These are phyloP conservation scores for Phytophthora macrochlamydospora DNA, from an alignment of 352 stramenopile species.

Conservation along the genomic window DNA sequence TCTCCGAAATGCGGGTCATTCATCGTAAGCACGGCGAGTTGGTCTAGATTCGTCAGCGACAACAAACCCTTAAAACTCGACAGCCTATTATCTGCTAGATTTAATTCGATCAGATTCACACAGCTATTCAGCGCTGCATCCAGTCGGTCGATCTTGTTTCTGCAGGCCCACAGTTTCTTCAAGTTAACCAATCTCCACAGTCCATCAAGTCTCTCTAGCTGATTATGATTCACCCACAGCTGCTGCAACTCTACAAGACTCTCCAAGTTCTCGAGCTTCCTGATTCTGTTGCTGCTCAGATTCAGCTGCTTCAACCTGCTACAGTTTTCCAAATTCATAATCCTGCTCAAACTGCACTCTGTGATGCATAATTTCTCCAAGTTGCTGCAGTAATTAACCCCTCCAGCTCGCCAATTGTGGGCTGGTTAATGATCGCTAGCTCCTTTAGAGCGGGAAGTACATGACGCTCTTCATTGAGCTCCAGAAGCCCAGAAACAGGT, in stretches of 20 bases:
- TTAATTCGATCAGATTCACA: slow-evolving; percentile 73
- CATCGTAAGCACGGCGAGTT: slow-evolving; percentile 67
- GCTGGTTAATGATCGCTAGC: slow-evolving; percentile 79
- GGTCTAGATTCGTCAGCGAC: slow-evolving; percentile 70
- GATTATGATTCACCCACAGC: slow-evolving; percentile 88
- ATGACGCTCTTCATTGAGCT: slow-evolving; percentile 65
- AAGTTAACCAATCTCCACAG: slow-evolving; percentile 59
- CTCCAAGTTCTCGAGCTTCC: slow-evolving; percentile 57
- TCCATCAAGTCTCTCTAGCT: slow-evolving; percentile 57
- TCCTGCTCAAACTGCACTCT: slow-evolving; percentile 63
- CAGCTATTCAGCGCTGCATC: slow-evolving; percentile 66
- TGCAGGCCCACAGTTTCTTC: slow-evolving; percentile 71
- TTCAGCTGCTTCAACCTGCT: slow-evolving; percentile 66
- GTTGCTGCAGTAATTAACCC: slow-evolving; percentile 49
- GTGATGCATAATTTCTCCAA: slow-evolving; percentile 71
- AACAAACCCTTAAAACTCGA: slow-evolving; percentile 89
- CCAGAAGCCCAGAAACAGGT: slow-evolving; percentile 87
- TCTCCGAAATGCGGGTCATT: slow-evolving; percentile 90
- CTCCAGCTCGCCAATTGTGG: slow-evolving; percentile 65
- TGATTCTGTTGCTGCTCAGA: slow-evolving; percentile 73
- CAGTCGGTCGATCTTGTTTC: slow-evolving; percentile 77
- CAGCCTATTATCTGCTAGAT: slow-evolving; percentile 85
- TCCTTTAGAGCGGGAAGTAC: slow-evolving; percentile 69
- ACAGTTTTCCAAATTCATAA: slow-evolving; percentile 53
- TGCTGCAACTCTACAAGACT: slow-evolving; percentile 62